Conservation (phyloP, 2,329 filamentous ascomycete species). For the Alternaria rosae region DNA sequence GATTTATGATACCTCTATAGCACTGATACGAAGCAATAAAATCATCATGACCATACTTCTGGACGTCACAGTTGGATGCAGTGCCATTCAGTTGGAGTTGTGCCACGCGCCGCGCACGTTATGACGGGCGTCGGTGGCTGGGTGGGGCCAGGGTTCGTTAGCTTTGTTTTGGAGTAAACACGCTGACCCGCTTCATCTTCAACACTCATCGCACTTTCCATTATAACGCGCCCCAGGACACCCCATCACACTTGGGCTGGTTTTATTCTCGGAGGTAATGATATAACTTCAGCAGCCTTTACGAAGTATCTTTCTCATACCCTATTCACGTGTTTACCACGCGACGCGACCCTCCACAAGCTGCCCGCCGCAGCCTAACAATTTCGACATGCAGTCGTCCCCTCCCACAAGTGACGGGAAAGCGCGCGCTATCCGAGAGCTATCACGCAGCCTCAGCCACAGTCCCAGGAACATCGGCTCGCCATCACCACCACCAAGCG, state of each 20-base stretch:
- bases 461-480: slow-evolving; percentile 43
- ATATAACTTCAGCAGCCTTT: slow-evolving; percentile 26
- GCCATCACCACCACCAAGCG: slow-evolving; percentile 40
- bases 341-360: slow-evolving; percentile 37
- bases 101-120: background rate
- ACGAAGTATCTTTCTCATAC: slow-evolving; percentile 40
- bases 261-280: slow-evolving; percentile 24
- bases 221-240: slow-evolving; percentile 18
- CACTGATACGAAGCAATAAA: background rate
- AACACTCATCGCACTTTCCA: slow-evolving; percentile 43
- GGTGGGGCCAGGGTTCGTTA: slow-evolving; percentile 21
- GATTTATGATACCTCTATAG: slow-evolving; percentile 17
- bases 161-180: slow-evolving; percentile 30
- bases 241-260: slow-evolving; percentile 28
- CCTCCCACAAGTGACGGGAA: slow-evolving; percentile 48
- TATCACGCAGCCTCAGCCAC: slow-evolving; percentile 46
- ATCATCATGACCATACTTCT: background rate
- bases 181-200: slow-evolving; percentile 28
- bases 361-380: slow-evolving; percentile 29
- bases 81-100: background rate
- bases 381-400: slow-evolving; percentile 45
- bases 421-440: slow-evolving; percentile 48
- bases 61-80: background rate
- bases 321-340: slow-evolving; percentile 38
- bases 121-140: background rate